These are phyloP conservation scores for Cicer judaicum DNA, from an alignment of 306 rosid genomes.

Conservation along the genomic window DNA sequence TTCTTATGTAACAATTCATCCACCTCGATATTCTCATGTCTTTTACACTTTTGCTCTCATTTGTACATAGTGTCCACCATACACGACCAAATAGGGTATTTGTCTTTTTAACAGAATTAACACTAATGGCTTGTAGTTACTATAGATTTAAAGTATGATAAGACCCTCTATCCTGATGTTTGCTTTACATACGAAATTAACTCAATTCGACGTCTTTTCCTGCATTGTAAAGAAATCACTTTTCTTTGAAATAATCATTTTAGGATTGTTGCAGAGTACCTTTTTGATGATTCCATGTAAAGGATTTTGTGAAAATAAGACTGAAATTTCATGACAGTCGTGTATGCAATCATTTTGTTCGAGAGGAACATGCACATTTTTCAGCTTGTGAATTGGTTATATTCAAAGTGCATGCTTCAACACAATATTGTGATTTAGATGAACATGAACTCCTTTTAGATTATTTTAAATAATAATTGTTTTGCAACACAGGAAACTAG, in stretches of 20 bases:
- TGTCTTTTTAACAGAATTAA: conserved; percentile 4
- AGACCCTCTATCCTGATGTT: neutral
- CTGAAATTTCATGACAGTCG: neutral
- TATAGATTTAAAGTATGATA: neutral
- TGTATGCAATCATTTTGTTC: conserved; percentile 12
- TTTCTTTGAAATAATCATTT: conserved; percentile 16
- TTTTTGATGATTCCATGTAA: neutral
- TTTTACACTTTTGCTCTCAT: neutral
- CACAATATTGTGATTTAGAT: conserved; percentile 12
- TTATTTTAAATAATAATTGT: conserved; percentile 30
- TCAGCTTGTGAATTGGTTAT: neutral
- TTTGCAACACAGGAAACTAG: conserved; percentile 45
- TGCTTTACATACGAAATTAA: neutral
- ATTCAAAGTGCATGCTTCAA: neutral
- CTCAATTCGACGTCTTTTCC: neutral
- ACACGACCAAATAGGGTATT: neutral
- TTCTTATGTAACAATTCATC: neutral
- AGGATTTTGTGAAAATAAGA: neutral
- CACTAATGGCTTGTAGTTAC: neutral
- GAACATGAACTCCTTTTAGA: conserved; percentile 24
- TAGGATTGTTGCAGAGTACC: conserved; percentile 3
- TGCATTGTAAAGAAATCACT: neutral
- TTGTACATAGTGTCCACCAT: neutral
- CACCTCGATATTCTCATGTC: conserved; percentile 2
- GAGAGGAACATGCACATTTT: conserved; percentile 20